Base-by-base conservation (phyloP, 768 basidiomycete genomes). In the Hortiboletus campestris region DNA sequence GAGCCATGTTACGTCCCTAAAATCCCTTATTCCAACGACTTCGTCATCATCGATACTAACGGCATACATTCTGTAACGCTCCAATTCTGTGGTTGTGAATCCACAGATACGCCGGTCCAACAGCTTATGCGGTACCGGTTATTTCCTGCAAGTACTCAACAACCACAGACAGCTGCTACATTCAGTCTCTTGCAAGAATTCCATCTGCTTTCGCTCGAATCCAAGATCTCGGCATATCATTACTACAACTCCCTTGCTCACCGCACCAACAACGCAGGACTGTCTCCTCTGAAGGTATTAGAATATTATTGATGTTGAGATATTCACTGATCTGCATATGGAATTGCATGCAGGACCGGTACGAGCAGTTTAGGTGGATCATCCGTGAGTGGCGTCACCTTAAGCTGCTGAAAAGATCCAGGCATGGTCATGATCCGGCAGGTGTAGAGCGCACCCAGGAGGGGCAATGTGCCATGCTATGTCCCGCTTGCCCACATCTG, bases 101-200 rank as follows among this genome's bases (percentile, higher is more conserved):
- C 5, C 3, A n/a, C 44, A 3, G 44, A 45, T 11, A 11, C 12
- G 6, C 49, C 11, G 16, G 9, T 16, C 19, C 17, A 25, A n/a
- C 65, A 67, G 40, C 53, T 67, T 28, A 36, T 68, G 16, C 62
- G 32, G 9, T n/a, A 19, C 20, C 10, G 36, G 1, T 64, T 62
- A 47, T 74, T 66, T 51, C 76, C 75, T 1, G 72, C 74, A 0
- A 77, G 71, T 2, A 45, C 58, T 2, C 31, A 48, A 0, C 31
- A 62, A 5, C 75, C 75, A 6, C 51, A 59, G 17, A 72, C 72
- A 8, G 56, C n/a, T 2, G 56, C 34, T 0, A 53, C 51, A 3
- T 57, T 57, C 6, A 42, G 4, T 13, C 8, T 53, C 4, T 16
- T 57, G 0, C 36, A 49, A 22, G 34, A 53, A 36, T 57, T 20